These are phyloP conservation scores for Pestalotiopsis sp. DNA, from an alignment of 2,329 filamentous ascomycete genomes.

Conservation along the genomic window DNA sequence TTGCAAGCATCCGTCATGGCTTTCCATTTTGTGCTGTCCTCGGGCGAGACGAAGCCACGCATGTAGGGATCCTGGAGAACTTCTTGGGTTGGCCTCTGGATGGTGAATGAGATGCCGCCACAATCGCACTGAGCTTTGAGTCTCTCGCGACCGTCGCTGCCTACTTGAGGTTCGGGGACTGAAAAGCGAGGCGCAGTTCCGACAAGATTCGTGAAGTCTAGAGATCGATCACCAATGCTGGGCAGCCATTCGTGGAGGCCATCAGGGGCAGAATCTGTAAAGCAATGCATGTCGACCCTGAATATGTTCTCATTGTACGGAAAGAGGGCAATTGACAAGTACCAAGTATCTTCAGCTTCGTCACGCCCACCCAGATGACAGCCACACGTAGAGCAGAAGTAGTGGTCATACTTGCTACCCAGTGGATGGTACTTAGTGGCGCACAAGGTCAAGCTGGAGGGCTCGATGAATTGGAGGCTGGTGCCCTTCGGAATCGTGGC, in stretches of 20 bases:
- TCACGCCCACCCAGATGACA: conserved; percentile 10
- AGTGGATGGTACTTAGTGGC: background rate
- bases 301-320: background rate
- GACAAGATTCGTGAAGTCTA: background rate
- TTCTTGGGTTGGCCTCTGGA: conserved; percentile 39
- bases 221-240: background rate
- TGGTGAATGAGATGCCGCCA: conserved; percentile 48
- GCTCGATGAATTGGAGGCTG: background rate
- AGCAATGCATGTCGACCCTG: background rate
- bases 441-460: background rate
- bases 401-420: background rate
- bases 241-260: conserved; percentile 14
- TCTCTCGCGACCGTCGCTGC: conserved; percentile 37
- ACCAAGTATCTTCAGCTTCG: conserved; percentile 3
- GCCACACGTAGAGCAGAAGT: conserved; percentile 12
- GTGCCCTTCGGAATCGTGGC: conserved; percentile 1
- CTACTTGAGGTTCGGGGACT: conserved; percentile 29
- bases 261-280: conserved; percentile 10
- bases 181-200: background rate
- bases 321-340: conserved; percentile 2
- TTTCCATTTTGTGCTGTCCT: conserved; percentile 43
- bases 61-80: conserved; percentile 32
- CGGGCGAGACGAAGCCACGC: conserved; percentile 36
- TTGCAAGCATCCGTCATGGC: conserved; percentile 43
- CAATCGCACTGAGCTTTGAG: conserved; percentile 48